Evolutionary conservation across 2,329 filamentous ascomycete species (phyloP).

Genomic region (Trichoderma sp.): DNA sequence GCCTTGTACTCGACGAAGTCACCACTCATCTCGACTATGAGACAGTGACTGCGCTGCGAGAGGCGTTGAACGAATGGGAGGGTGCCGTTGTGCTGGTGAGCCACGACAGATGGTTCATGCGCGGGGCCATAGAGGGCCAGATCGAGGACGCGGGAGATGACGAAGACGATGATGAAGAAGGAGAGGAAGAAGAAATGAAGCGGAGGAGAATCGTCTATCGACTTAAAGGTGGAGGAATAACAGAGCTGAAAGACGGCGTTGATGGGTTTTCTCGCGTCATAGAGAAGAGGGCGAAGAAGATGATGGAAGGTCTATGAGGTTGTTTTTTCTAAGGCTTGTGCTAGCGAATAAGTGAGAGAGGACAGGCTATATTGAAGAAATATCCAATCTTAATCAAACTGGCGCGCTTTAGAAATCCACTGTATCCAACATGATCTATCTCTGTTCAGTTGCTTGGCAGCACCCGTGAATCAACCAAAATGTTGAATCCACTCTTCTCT

Average conservation of each 20-base stretch:
- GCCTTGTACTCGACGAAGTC: slow-evolving; percentile 76
- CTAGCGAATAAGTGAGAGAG: not conserved
- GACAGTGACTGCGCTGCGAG: slow-evolving; percentile 71
- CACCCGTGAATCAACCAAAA: slow-evolving; percentile 45
- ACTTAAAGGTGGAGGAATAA: slow-evolving; percentile 59
- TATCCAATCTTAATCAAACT: not conserved
- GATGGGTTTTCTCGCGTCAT: slow-evolving; percentile 65
- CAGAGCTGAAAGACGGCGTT: slow-evolving; percentile 59
- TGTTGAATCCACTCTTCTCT: slow-evolving; percentile 41
- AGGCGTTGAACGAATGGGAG: slow-evolving; percentile 66
- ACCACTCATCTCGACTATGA: slow-evolving; percentile 85
- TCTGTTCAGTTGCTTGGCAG: slow-evolving; percentile 11
- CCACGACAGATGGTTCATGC: slow-evolving; percentile 81
- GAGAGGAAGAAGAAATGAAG: slow-evolving; percentile 45
- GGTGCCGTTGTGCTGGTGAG: slow-evolving; percentile 77
- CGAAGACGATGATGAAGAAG: slow-evolving; percentile 40
- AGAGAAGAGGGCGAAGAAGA: slow-evolving; percentile 57
- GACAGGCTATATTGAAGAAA: not conserved
- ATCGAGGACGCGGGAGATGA: slow-evolving; percentile 43
- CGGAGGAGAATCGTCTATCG: slow-evolving; percentile 61
- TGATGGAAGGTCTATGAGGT: slow-evolving; percentile 31
- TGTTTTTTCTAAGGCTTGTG: not conserved
- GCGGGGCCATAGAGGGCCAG: slow-evolving; percentile 59
- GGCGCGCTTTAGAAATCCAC: not conserved
- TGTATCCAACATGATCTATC: not conserved